Evolutionary conservation across 345 rosid genomes (phyloP).

Genomic region (Luvunga scandens): DNA sequence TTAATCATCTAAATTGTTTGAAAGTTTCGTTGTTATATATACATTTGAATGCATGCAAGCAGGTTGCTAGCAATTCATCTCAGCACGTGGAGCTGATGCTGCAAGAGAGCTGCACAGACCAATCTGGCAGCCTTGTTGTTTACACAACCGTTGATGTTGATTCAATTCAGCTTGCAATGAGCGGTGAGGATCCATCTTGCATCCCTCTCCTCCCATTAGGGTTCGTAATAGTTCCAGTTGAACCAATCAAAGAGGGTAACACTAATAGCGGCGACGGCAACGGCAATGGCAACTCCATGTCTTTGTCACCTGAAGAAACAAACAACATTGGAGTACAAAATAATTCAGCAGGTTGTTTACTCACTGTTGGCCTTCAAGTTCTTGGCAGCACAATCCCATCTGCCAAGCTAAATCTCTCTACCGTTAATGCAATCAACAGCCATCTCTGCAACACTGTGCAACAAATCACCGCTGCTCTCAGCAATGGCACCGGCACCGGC

Average conservation of each 20-base stretch:
- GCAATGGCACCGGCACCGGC: constrained; percentile 1
- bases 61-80: constrained; percentile 86
- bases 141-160: constrained; percentile 72
- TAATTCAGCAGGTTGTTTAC: constrained; percentile 54
- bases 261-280: background rate
- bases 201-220: constrained; percentile 84
- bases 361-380: constrained; percentile 81
- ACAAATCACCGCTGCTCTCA: constrained; percentile 62
- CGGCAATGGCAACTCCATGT: constrained; percentile 12
- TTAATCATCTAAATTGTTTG: no score
- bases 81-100: constrained; percentile 85
- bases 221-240: constrained; percentile 58
- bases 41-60: background rate
- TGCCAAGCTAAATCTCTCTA: constrained; percentile 72
- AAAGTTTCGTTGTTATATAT: no score
- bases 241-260: constrained; percentile 17
- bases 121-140: constrained; percentile 76
- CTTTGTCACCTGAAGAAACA: constrained; percentile 15
- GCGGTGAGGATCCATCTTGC: constrained; percentile 67
- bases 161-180: constrained; percentile 76
- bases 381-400: constrained; percentile 69
- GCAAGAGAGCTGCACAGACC: constrained; percentile 84
- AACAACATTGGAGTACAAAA: constrained; percentile 3
- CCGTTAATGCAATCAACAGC: constrained; percentile 57
- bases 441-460: constrained; percentile 65